Evolutionary conservation across 306 rosid genomes (phyloP).

Genomic region (Vigna angularis): DNA sequence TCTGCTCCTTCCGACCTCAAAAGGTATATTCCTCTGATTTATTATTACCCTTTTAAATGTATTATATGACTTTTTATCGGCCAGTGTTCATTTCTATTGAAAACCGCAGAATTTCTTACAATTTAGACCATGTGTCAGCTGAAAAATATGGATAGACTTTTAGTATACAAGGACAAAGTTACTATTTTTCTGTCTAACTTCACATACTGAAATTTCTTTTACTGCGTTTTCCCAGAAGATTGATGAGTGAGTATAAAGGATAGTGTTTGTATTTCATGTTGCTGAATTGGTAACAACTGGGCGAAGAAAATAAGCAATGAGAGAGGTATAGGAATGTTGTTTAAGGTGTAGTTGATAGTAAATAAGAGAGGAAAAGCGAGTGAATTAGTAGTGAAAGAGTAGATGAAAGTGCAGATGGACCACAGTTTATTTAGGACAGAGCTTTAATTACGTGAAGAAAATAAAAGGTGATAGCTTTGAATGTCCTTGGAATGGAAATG

Average conservation of each 20-base stretch:
- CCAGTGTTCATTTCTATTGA: background rate
- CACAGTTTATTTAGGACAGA: constrained; percentile 44
- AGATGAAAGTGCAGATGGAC: constrained; percentile 37
- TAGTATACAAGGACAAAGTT: constrained; percentile 1
- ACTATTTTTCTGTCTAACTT: background rate
- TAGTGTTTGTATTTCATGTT: background rate
- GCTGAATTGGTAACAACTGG: background rate
- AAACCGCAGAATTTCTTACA: background rate
- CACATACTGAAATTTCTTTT: constrained; percentile 29
- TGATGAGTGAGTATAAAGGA: constrained; percentile 3
- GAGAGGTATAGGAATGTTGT: background rate
- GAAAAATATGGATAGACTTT: background rate
- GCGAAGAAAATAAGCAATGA: constrained; percentile 12
- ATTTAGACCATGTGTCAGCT: background rate
- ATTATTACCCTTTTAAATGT: background rate
- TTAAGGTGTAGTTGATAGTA: background rate
- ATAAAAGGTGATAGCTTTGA: constrained; percentile 53
- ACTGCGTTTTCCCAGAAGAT: constrained; percentile 11
- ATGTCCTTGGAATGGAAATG: constrained; percentile 47
- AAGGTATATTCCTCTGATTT: background rate
- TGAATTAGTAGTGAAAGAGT: constrained; percentile 25
- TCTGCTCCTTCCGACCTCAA: background rate
- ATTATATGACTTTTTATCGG: background rate
- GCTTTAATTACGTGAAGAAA: constrained; percentile 52
- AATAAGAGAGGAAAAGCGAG: background rate